Percentiles rank a stretch among this genome's conserved stretches.
These are phyloP conservation scores for Elongisporangium anandrum DNA, from an alignment of 352 stramenopile species.

Conservation along the genomic window DNA sequence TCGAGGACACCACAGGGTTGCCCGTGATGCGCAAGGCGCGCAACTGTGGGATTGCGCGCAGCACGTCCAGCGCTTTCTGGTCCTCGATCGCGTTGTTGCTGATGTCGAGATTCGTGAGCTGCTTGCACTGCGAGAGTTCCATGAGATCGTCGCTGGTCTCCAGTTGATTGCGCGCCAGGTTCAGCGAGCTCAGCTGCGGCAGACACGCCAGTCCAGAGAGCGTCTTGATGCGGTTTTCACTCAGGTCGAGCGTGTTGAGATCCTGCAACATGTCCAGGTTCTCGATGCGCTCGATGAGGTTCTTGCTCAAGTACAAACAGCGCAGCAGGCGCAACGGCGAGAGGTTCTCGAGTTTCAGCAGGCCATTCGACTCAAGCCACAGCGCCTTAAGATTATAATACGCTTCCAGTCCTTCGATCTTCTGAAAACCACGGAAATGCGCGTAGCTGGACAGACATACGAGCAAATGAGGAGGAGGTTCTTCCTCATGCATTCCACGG, in stretches of 20 bases:
- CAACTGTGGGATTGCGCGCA: slow-evolving; percentile 79
- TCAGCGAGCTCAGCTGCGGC: slow-evolving; percentile 80
- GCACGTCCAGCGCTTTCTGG: slow-evolving; percentile 62
- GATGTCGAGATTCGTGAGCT: slow-evolving; percentile 90
- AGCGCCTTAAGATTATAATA: slow-evolving; percentile 93
- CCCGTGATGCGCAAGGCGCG: slow-evolving; percentile 75
- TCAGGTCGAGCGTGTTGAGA: slow-evolving; percentile 92
- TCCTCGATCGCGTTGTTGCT: slow-evolving; percentile 91
- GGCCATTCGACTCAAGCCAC: slow-evolving; percentile 95
- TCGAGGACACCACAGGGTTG: slow-evolving; percentile 90
- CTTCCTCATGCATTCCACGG: neutral
- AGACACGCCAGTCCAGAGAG: slow-evolving; percentile 82
- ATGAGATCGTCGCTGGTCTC: slow-evolving; percentile 57
- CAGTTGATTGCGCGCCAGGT: slow-evolving; percentile 89
- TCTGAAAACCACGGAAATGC: slow-evolving; percentile 93
- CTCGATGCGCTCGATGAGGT: slow-evolving; percentile 87
- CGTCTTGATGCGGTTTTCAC: slow-evolving; percentile 86
- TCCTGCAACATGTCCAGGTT: slow-evolving; percentile 48
- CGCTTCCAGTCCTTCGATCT: slow-evolving; percentile 92
- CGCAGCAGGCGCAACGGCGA: slow-evolving; percentile 67
- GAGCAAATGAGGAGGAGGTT: neutral
- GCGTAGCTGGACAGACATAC: slow-evolving; percentile 31
- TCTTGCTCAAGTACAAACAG: slow-evolving; percentile 93
- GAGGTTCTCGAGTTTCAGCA: slow-evolving; percentile 85
- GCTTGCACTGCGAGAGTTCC: slow-evolving; percentile 63